These are phyloP conservation scores for Vigna angularis DNA, from an alignment of 306 rosid genomes.

Conservation along the genomic window DNA sequence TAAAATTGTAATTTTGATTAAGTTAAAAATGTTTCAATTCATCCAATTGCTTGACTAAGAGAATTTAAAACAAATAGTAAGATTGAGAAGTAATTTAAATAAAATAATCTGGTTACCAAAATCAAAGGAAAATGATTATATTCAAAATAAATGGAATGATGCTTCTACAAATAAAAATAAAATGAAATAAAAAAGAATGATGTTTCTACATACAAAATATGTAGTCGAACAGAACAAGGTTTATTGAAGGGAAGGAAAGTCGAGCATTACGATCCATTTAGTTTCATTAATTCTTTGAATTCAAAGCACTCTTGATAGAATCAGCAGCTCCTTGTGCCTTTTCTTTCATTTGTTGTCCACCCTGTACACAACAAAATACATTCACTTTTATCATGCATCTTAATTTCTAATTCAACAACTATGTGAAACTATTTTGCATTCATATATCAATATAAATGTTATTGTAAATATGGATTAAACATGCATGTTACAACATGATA, in stretches of 20 bases:
- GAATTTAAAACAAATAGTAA: too few relatives aligned
- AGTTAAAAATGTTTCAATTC: too few relatives aligned
- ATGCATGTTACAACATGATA: background rate
- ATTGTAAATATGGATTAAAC: background rate
- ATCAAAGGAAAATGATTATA: too few relatives aligned
- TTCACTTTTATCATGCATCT: too few relatives aligned
- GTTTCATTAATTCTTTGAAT: background rate
- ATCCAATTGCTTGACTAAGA: too few relatives aligned
- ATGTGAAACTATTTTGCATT: too few relatives aligned
- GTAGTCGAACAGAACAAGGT: background rate
- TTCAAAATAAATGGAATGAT: too few relatives aligned
- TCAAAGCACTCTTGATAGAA: constrained; percentile 60
- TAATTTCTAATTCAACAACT: too few relatives aligned
- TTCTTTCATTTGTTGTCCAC: constrained; percentile 56
- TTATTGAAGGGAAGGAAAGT: constrained; percentile 33
- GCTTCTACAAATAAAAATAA: background rate
- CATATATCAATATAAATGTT: too few relatives aligned
- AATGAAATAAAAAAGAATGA: background rate
- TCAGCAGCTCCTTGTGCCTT: constrained; percentile 68
- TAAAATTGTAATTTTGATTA: too few relatives aligned
- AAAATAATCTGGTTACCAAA: too few relatives aligned
- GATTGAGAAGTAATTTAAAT: too few relatives aligned
- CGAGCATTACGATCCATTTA: background rate
- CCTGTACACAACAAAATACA: constrained; percentile 31
- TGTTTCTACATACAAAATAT: background rate